Percentiles rank a stretch among this genome's conserved stretches.
phyloP scores from a whole-genome alignment of 202 grass and related monocot species.

The Musa balbisiana region DNA sequence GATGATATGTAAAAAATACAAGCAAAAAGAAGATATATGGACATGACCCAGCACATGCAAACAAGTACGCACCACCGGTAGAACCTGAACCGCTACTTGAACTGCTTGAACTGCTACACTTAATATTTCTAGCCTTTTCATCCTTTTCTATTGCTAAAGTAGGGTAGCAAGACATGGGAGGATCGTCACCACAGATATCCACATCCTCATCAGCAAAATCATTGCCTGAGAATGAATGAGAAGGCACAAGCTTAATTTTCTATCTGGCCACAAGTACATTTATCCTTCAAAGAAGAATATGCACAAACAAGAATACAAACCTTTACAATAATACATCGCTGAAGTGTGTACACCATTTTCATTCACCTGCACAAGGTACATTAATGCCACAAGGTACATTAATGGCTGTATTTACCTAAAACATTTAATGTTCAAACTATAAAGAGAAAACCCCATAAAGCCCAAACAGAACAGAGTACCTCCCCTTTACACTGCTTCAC shows the following conservation, averaged over 20 bases:
- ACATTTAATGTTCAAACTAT: no score
- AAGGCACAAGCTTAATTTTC: background rate
- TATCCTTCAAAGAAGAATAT: background rate
- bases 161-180: conserved; percentile 41
- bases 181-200: conserved; percentile 84
- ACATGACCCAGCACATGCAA: background rate
- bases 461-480: no score
- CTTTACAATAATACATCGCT: conserved; percentile 63
- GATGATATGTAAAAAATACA: background rate
- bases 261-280: background rate
- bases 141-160: conserved; percentile 65
- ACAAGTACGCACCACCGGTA: conserved; percentile 66
- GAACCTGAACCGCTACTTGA: conserved; percentile 72
- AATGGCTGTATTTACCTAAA: no score
- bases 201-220: conserved; percentile 87
- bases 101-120: conserved; percentile 62
- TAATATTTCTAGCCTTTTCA: conserved; percentile 44
- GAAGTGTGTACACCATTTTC: conserved; percentile 72
- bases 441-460: no score
- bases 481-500: no score
- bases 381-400: no score
- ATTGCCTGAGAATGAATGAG: conserved; percentile 31
- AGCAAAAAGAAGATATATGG: background rate
- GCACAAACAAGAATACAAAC: conserved; percentile 18
- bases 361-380: conserved; percentile 25